These are phyloP conservation scores for apple (Malus domestica) DNA, from an alignment of 306 rosid genomes.

Conservation along the genomic window ASM211411v1 NC_041804.1:1953001-1953500, in stretches of 20 bases:
- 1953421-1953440: conserved; percentile 33
- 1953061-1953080: no score
- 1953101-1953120: no score
- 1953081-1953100: no score
- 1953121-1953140: no score
- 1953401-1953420: conserved; percentile 28
- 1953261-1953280: conserved; percentile 8
- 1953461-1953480: neutral
- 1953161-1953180: neutral
- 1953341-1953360: conserved; percentile 1
- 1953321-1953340: conserved; percentile 3
- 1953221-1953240: conserved; percentile 24
- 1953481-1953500: neutral
- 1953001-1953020: no score
- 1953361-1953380: conserved; percentile 42
- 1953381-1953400: conserved; percentile 38
- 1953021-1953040: no score
- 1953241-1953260: neutral
- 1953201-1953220: neutral
- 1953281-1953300: neutral
- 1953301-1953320: neutral
- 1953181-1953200: conserved; percentile 8
- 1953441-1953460: neutral
- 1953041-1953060: no score
- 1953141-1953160: neutral